phyloP scores from a whole-genome alignment of 805 yeast genomes.

The Suhomyces kilbournensis region DNA sequence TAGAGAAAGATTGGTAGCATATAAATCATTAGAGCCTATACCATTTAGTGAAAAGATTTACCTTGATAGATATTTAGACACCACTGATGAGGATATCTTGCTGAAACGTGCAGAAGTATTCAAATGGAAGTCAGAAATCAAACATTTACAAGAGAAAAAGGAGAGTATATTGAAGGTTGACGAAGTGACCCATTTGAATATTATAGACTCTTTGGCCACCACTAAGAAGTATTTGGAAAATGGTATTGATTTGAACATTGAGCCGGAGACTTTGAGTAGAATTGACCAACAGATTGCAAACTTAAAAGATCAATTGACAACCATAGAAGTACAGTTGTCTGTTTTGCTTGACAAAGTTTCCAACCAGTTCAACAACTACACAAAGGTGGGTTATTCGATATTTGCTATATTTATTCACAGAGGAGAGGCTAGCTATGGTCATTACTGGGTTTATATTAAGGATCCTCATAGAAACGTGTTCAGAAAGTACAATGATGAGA shows the following conservation, averaged over 20 bases:
- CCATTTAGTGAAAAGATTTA: slow-evolving; percentile 76
- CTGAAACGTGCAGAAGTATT: slow-evolving; percentile 54
- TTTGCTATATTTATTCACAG: slow-evolving; percentile 93
- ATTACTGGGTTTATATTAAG: slow-evolving; percentile 91
- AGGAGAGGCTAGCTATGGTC: slow-evolving; percentile 95
- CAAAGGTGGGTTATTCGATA: slow-evolving; percentile 68
- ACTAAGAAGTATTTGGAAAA: slow-evolving; percentile 53
- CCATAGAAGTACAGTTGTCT: slow-evolving; percentile 40
- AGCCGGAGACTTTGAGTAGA: slow-evolving; percentile 46
- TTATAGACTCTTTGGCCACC: slow-evolving; percentile 45
- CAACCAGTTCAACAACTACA: slow-evolving; percentile 60
- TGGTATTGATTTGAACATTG: slow-evolving; percentile 34
- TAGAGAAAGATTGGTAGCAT: slow-evolving; percentile 64
- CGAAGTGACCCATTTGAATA: slow-evolving; percentile 27
- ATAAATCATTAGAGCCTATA: slow-evolving; percentile 78
- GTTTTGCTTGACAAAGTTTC: slow-evolving; percentile 49
- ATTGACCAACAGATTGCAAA: slow-evolving; percentile 46
- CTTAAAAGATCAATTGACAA: slow-evolving; percentile 45
- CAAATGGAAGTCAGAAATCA: slow-evolving; percentile 59
- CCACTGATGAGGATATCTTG: slow-evolving; percentile 55
- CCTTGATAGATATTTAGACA: slow-evolving; percentile 84
- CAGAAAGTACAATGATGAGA: slow-evolving; percentile 92
- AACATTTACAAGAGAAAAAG: slow-evolving; percentile 41
- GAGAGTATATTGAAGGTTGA: slow-evolving; percentile 43
- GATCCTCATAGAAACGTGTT: slow-evolving; percentile 67